Conservation (phyloP, 2,329 filamentous ascomycete species). For the Gremmenia infestans region DNA sequence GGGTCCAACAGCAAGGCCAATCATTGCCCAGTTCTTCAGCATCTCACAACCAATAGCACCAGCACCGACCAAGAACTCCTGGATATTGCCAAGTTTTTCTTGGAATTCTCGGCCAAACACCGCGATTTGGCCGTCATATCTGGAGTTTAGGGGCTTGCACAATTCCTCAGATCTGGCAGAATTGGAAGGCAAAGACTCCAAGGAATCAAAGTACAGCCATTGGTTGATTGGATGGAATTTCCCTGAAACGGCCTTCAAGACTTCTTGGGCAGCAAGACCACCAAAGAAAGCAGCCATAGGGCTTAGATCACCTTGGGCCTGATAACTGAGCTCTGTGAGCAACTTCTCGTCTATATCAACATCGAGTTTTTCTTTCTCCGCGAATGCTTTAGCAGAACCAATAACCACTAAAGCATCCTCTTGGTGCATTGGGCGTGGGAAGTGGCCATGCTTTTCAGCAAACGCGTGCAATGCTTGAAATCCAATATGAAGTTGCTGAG, state of each 20-base stretch:
- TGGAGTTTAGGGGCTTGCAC: slow-evolving; percentile 77
- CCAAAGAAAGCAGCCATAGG: slow-evolving; percentile 95
- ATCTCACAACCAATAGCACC: slow-evolving; percentile 98
- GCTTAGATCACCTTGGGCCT: slow-evolving; percentile 84
- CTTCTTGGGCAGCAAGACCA: slow-evolving; percentile 87
- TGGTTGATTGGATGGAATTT: slow-evolving; percentile 96
- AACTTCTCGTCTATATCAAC: slow-evolving; percentile 89
- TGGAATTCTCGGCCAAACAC: slow-evolving; percentile 94
- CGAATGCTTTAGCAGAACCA: slow-evolving; percentile 69
- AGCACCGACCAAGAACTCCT: slow-evolving; percentile 90
- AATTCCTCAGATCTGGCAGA: slow-evolving; percentile 74
- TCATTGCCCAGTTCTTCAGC: slow-evolving; percentile 99
- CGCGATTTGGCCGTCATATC: slow-evolving; percentile 96
- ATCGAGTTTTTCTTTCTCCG: slow-evolving; percentile 68
- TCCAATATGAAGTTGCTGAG: slow-evolving; percentile 84
- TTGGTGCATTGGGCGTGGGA: slow-evolving; percentile 80
- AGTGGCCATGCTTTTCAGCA: slow-evolving; percentile 64
- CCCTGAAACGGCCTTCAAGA: slow-evolving; percentile 93
- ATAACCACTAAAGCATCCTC: slow-evolving; percentile 76
- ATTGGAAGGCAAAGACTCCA: slow-evolving; percentile 85
- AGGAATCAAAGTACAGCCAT: slow-evolving; percentile 95
- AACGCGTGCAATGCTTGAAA: slow-evolving; percentile 91
- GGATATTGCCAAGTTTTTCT: slow-evolving; percentile 85
- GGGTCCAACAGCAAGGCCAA: slow-evolving; percentile 83
- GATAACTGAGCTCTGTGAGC: slow-evolving; percentile 88